Conservation (phyloP, 2,329 filamentous ascomycete genomes). For the Cladosporium sp. region DNA sequence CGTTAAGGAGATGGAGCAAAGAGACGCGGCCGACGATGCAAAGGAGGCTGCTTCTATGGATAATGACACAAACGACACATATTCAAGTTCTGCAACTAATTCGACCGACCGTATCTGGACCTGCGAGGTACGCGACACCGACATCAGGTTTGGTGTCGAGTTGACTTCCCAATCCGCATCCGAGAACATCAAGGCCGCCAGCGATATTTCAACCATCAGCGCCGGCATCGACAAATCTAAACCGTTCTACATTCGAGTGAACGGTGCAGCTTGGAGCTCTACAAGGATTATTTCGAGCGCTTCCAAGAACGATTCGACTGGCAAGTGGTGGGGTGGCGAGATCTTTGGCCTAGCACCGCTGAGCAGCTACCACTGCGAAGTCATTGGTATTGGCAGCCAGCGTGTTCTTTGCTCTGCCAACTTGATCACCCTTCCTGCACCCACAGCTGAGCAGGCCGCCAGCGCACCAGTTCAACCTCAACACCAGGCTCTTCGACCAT, state of each 20-base stretch:
- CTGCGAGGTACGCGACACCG: constrained; percentile 74
- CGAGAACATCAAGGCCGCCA: constrained; percentile 27
- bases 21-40: constrained; percentile 72
- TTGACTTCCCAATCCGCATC: constrained; percentile 32
- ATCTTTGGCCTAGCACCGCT: constrained; percentile 69
- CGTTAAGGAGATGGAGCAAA: constrained; percentile 77
- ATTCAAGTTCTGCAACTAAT: constrained; percentile 65
- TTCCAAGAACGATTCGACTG: constrained; percentile 41
- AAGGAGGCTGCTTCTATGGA: constrained; percentile 74
- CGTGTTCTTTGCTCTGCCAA: constrained; percentile 70
- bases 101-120: constrained; percentile 73
- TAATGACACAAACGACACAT: constrained; percentile 64
- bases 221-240: constrained; percentile 66
- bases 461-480: constrained; percentile 56
- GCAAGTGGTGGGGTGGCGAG: constrained; percentile 67
- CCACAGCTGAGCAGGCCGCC: constrained; percentile 59
- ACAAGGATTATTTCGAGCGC: constrained; percentile 62
- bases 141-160: constrained; percentile 65
- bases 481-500: constrained; percentile 68
- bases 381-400: constrained; percentile 68
- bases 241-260: constrained; percentile 77
- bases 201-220: constrained; percentile 41
- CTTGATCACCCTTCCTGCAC: constrained; percentile 66
- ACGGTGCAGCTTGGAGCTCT: constrained; percentile 78
- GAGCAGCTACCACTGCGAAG: constrained; percentile 78